Conservation (phyloP, 805 yeast genomes). For the Clavispora asparagi region DNA sequence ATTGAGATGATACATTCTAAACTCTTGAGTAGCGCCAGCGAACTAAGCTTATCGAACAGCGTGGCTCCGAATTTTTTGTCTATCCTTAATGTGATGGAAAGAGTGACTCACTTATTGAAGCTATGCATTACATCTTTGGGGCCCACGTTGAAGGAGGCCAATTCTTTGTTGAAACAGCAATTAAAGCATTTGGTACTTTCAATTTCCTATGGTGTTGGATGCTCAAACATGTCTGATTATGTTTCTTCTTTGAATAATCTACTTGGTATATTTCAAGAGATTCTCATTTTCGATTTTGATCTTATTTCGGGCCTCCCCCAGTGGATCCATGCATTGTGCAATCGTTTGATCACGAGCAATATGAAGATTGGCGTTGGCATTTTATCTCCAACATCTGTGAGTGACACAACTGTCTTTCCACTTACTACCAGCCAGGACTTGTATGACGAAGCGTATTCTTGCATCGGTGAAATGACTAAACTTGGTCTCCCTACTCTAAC, state of each 20-base stretch:
- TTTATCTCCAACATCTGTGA: conserved; percentile 32
- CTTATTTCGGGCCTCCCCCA: conserved; percentile 28
- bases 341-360: conserved; percentile 28
- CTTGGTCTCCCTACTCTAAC: conserved; percentile 27
- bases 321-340: conserved; percentile 24
- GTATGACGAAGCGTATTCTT: conserved; percentile 44
- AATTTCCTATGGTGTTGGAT: conserved; percentile 29
- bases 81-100: conserved; percentile 25
- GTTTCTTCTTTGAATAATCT: conserved; percentile 19
- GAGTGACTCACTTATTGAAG: conserved; percentile 22
- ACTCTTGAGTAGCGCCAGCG: conserved; percentile 32
- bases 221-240: conserved; percentile 22
- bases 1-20: conserved; percentile 22
- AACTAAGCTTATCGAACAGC: conserved; percentile 30
- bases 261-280: conserved; percentile 29
- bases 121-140: conserved; percentile 33
- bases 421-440: conserved; percentile 37
- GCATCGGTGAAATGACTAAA: conserved; percentile 49
- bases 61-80: conserved; percentile 31
- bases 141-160: conserved; percentile 27
- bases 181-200: conserved; percentile 25
- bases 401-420: conserved; percentile 39
- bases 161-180: conserved; percentile 14
- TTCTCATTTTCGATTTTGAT: conserved; percentile 33
- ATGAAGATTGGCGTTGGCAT: conserved; percentile 31